Base-by-base conservation (phyloP, 2,329 filamentous ascomycete genomes). In the Aspergillus vadensis region DNA sequence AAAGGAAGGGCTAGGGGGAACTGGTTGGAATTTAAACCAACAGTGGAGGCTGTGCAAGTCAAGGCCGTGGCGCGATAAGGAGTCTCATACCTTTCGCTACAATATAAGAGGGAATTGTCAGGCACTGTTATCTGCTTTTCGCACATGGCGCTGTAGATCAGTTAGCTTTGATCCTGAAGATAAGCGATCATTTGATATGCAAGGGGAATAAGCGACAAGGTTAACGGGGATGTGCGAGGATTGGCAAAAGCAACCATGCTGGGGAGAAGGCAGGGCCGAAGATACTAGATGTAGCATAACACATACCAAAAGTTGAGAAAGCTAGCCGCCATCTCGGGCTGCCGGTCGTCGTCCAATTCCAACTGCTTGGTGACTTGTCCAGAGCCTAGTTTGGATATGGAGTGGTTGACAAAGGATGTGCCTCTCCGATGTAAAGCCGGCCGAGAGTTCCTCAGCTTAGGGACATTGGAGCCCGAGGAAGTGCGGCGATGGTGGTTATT, bases 111-210 rank as follows among this genome's bases (percentile, higher is more conserved):
- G 15, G 80, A 81, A 69, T 85, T 84, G 72, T 83, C 82, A 15
- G 86, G 86, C 32, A 83, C 81, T 56, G 85, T 82, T 68, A 88
- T 88, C 76, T 88, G 86, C 72, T 82, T 86, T 73, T 88, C 86
- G 74, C 86, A 88, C 70, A 83, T 86, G 64, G 86, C 83, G 75
- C 86, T 88, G 69, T 51, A 64, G 59, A 57, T 63, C 59, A 47
- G 68, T 76, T 65, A 74, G 70, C 65, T 64, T 61, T 53, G 55
- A 63, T 54, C 57, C 61, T 58, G 36, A 60, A 61, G 65, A 69
- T 69, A 65, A 64, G 60, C 51, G 66, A 57, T 60, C 51, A 57
- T 61, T 49, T 17, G 30, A 53, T 25, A 65, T 59, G 64, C 64
- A 67, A 67, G 65, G 64, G 59, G 44, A 30, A 30, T 57, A 59